Evolutionary conservation across 192 early-diverging fungal species (phyloP).

Genomic region (Tieghemiomyces parasiticus): DNA sequence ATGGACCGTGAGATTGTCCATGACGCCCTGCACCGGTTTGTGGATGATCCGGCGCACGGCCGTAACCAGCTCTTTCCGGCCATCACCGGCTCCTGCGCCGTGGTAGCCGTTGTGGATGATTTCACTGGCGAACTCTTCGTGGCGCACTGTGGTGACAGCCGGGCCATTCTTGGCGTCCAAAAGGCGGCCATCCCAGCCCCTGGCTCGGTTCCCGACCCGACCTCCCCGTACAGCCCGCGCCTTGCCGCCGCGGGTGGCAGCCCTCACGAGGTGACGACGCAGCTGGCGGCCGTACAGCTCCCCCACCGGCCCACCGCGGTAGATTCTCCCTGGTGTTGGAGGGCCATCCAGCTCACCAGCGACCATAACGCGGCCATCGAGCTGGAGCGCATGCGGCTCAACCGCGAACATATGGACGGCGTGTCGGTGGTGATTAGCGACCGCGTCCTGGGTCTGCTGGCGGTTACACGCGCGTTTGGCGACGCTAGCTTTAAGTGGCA

Average conservation of each 20-base stretch:
- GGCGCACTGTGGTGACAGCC: slow-evolving; percentile 3
- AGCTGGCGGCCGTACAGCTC: not conserved
- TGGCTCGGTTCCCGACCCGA: not conserved
- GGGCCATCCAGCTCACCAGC: not conserved
- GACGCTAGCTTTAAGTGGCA: slow-evolving; percentile 9
- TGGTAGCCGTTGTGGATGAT: not conserved
- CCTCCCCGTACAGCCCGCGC: not conserved
- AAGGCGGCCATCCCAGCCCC: not conserved
- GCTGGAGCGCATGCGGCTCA: not conserved
- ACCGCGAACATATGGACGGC: not conserved
- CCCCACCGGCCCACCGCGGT: not conserved
- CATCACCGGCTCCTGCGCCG: slow-evolving; percentile 2
- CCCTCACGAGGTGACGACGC: not conserved
- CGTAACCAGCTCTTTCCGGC: not conserved
- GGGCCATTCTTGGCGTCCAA: slow-evolving; percentile 5
- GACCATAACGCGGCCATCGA: slow-evolving; percentile 7
- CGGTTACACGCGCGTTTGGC: slow-evolving; percentile 3
- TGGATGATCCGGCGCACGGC: not conserved
- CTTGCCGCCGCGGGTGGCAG: not conserved
- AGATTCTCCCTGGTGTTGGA: slow-evolving; percentile 3
- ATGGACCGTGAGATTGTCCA: slow-evolving; percentile 8
- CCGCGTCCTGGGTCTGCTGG: slow-evolving; percentile 2
- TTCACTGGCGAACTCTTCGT: not conserved
- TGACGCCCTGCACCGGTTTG: not conserved
- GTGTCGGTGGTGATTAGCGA: not conserved